Conservation (phyloP, 345 rosid genomes). For the Gossypioides kirkii region DNA sequence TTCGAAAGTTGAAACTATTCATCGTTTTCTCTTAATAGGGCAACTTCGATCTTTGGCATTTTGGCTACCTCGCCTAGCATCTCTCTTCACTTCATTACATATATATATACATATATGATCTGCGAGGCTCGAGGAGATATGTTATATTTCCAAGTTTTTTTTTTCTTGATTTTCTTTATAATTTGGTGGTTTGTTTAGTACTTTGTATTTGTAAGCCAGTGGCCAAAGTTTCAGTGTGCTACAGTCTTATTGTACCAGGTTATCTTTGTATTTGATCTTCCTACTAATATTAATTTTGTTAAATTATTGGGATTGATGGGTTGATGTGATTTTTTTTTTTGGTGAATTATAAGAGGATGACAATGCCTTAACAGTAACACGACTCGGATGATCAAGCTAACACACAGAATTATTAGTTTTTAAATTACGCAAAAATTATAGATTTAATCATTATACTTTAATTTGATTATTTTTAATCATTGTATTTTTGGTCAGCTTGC, state of each 20-base stretch:
- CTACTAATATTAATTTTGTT: too few species aligned
- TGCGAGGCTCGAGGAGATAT: slow-evolving; percentile 12
- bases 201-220: too few species aligned
- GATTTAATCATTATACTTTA: too few species aligned
- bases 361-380: too few species aligned
- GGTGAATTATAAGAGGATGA: too few species aligned
- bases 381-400: too few species aligned
- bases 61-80: slow-evolving; percentile 8
- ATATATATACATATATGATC: not conserved
- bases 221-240: not conserved
- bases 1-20: not conserved
- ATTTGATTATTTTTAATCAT: too few species aligned
- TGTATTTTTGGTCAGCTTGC: too few species aligned
- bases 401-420: too few species aligned
- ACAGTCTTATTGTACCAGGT: not conserved
- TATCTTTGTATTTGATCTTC: not conserved
- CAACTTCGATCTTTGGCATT: slow-evolving; percentile 65
- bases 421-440: too few species aligned
- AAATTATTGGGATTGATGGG: too few species aligned
- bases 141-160: not conserved
- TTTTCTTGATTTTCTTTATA: not conserved
- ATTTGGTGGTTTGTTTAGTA: not conserved
- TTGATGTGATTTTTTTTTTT: too few species aligned
- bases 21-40: slow-evolving; percentile 24
- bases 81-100: not conserved